These are phyloP conservation scores for Corylus americana DNA, from an alignment of 306 rosid genomes.

Conservation along the genomic window DNA sequence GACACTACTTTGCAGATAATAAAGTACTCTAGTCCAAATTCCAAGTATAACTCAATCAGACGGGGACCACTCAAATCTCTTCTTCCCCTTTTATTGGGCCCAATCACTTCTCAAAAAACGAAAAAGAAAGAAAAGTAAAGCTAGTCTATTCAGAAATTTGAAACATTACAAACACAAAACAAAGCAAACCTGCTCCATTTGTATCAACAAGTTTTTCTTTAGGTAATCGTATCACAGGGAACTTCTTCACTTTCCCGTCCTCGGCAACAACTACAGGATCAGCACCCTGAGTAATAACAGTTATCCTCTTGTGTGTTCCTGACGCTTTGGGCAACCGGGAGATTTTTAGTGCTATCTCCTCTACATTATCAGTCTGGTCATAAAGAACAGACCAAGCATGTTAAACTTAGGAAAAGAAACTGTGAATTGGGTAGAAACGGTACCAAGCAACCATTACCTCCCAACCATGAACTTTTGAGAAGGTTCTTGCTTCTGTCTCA, in stretches of 20 bases:
- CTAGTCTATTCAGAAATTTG: background rate
- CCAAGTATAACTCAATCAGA: no score
- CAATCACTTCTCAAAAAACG: no score
- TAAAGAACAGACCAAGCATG: background rate
- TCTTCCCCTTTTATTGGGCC: no score
- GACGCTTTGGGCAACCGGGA: slow-evolving; percentile 89
- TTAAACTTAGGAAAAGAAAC: background rate
- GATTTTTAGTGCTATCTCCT: slow-evolving; percentile 89
- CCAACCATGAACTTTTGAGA: slow-evolving; percentile 87
- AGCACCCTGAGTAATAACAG: slow-evolving; percentile 93
- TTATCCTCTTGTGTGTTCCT: slow-evolving; percentile 82
- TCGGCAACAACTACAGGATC: slow-evolving; percentile 96
- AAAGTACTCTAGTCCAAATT: background rate
- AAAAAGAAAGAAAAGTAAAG: background rate
- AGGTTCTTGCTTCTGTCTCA: slow-evolving; percentile 93
- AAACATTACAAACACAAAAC: background rate
- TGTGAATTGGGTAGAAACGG: background rate
- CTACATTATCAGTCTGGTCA: slow-evolving; percentile 78
- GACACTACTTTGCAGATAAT: background rate
- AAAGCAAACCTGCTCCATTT: slow-evolving; percentile 76
- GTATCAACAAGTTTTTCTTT: slow-evolving; percentile 95
- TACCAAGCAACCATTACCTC: slow-evolving; percentile 53
- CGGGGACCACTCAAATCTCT: no score
- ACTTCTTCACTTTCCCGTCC: slow-evolving; percentile 75
- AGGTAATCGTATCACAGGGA: slow-evolving; percentile 70